Base-by-base conservation (phyloP, 2,329 filamentous ascomycete species). In the Talaromyces sp. region DNA sequence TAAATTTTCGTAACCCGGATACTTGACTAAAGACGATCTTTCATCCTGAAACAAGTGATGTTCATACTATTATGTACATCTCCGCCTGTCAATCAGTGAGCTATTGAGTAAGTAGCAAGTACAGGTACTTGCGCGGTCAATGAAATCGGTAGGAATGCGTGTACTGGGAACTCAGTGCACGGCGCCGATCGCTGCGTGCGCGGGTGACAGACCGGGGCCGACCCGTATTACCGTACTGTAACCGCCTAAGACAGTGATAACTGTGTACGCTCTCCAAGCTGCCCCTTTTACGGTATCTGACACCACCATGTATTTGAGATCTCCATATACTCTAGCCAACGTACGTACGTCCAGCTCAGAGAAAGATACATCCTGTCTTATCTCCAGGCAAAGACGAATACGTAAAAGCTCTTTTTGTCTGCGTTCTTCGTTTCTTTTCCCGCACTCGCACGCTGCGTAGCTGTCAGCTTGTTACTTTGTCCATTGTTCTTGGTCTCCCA, bases 171-270 rank as follows among this genome's bases (percentile, higher is more conserved):
- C n/a, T 22, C 31, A 33, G 50, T n/a, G 27, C 49, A 35, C 31
- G 31, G 50, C n/a, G 56, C 19, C 37, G 56, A 58, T 58, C 56
- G 56, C 56, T 39, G 56, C 56, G 56, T 41, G 56, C 35, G 35
- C 56, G 35, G 56, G 41, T 41, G 39, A 39, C 25, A 17, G 15
- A 50, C 47, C 27, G 47, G 47, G 47, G 22, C 47, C 22, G 25
- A 25, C 47, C 47, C 9, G 22, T 27, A 27, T 31, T 50, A 50
- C 47, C 9, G 47, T 50, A 50, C 13, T 9, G 22, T 31, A 31
- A 17, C 45, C 22, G 22, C 22, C 22, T 22, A 22, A 22, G 22
- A 22, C 10, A 17, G 2, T 17, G 47, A 31, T 27, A 22, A 22
- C 22, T 22, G 2, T 22, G 22, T 50, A 27, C 47, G 47, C 47